Conservation (phyloP, 768 basidiomycete species). For the Auriculariales sp. region DNA sequence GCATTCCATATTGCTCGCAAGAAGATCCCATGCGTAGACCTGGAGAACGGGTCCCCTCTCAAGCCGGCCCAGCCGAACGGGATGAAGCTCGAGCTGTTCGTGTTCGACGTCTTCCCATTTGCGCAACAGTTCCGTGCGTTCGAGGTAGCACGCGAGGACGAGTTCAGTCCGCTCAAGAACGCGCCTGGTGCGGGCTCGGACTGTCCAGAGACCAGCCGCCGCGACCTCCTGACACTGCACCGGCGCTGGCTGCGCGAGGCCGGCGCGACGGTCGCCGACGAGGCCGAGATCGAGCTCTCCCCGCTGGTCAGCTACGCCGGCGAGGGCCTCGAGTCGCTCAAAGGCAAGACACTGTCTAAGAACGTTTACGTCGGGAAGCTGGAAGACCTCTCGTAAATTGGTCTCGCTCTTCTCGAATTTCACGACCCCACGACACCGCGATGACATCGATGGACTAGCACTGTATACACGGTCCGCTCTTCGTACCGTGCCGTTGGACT, state of each 20-base stretch:
- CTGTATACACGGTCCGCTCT: too few species aligned
- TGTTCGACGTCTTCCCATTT: constrained; percentile 97
- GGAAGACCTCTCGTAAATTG: too few species aligned
- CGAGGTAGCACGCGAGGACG: constrained; percentile 76
- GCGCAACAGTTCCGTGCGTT: constrained; percentile 72
- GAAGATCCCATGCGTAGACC: constrained; percentile 79
- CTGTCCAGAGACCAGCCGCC: constrained; percentile 78
- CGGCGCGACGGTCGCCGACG: constrained; percentile 59
- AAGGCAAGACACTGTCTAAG: constrained; percentile 64
- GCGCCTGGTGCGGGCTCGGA: constrained; percentile 86
- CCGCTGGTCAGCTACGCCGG: constrained; percentile 84
- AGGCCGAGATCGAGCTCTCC: constrained; percentile 79
- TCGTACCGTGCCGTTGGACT: too few species aligned
- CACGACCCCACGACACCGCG: too few species aligned
- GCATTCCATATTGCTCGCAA: constrained; percentile 97
- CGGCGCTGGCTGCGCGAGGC: constrained; percentile 65
- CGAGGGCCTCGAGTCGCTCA: constrained; percentile 69
- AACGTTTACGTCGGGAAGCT: constrained; percentile 52
- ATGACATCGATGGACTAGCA: too few species aligned
- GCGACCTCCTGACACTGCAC: constrained; percentile 82
- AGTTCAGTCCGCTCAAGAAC: constrained; percentile 96
- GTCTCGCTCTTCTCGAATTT: neutral
- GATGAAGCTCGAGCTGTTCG: constrained; percentile 97
- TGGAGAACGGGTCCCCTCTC: constrained; percentile 47
- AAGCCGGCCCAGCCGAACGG: constrained; percentile 90